Evolutionary conservation across 495 filamentous ascomycete genomes (phyloP).

Genomic region (Achaetomiella virescens): DNA sequence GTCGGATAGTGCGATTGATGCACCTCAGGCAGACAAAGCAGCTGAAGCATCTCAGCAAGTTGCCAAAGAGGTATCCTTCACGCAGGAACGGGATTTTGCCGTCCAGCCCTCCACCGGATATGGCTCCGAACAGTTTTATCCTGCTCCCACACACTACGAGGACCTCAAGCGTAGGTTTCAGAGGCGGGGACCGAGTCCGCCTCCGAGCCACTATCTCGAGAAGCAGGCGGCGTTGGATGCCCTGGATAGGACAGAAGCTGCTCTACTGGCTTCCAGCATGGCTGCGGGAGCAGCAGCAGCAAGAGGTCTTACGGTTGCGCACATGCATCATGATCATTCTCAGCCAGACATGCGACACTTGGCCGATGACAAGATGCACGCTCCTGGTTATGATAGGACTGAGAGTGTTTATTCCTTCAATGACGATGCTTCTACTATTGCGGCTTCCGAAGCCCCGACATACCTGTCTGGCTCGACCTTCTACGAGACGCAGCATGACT

Average conservation of each 20-base stretch:
- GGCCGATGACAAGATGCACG: slow-evolving; percentile 14
- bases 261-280: not conserved
- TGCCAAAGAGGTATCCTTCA: not conserved
- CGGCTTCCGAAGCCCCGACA: slow-evolving; percentile 28
- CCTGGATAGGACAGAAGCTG: slow-evolving; percentile 4
- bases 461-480: slow-evolving; percentile 24
- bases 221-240: slow-evolving; percentile 6
- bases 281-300: slow-evolving; percentile 14
- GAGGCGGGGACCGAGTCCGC: slow-evolving; percentile 3
- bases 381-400: slow-evolving; percentile 10
- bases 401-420: slow-evolving; percentile 25
- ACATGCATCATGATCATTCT: slow-evolving; percentile 18
- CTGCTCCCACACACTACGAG: not conserved
- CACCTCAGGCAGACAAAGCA: not conserved
- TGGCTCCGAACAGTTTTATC: not conserved
- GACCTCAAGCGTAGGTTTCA: slow-evolving; percentile 7
- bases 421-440: slow-evolving; percentile 29
- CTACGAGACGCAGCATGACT: slow-evolving; percentile 27
- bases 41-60: not conserved
- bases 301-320: slow-evolving; percentile 22
- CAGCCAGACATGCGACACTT: slow-evolving; percentile 3
- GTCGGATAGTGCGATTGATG: not conserved
- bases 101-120: not conserved
- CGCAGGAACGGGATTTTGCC: slow-evolving; percentile 10
- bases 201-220: not conserved